phyloP scores from a whole-genome alignment of 768 basidiomycete species.

The Phanerochaete carnosa region DNA sequence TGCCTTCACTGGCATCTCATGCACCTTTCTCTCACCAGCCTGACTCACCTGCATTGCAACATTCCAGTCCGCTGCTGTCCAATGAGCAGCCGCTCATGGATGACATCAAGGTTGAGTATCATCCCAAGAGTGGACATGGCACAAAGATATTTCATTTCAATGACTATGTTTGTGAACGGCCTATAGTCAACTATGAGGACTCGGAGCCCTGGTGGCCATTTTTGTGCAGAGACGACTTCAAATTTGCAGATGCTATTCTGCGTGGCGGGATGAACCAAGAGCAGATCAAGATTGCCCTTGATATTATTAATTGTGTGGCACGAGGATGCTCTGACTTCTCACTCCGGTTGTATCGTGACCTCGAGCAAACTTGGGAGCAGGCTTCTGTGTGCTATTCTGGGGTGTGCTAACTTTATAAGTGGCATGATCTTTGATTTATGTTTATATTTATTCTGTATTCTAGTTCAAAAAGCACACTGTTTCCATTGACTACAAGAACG shows the following conservation, averaged over 20 bases:
- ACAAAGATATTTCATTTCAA: background rate
- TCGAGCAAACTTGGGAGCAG: background rate
- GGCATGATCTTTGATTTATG: background rate
- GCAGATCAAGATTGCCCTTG: background rate
- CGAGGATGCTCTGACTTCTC: background rate
- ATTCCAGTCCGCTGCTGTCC: background rate
- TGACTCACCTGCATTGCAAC: background rate
- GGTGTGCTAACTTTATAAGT: background rate
- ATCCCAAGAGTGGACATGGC: background rate
- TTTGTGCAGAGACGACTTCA: background rate
- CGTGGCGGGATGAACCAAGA: background rate
- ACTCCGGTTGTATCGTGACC: background rate
- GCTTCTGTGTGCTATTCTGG: background rate
- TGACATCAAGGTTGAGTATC: slow-evolving; percentile 4
- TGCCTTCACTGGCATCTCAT: background rate
- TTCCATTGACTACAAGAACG: background rate
- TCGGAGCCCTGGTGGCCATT: background rate
- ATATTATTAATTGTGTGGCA: background rate
- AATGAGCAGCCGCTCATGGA: background rate
- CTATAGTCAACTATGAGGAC: background rate
- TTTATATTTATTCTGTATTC: background rate
- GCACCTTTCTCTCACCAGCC: background rate
- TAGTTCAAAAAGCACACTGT: background rate
- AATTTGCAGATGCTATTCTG: background rate
- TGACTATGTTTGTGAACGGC: background rate